phyloP scores from a whole-genome alignment of 352 stramenopile species.

The Phytophthora kernoviae region DNA sequence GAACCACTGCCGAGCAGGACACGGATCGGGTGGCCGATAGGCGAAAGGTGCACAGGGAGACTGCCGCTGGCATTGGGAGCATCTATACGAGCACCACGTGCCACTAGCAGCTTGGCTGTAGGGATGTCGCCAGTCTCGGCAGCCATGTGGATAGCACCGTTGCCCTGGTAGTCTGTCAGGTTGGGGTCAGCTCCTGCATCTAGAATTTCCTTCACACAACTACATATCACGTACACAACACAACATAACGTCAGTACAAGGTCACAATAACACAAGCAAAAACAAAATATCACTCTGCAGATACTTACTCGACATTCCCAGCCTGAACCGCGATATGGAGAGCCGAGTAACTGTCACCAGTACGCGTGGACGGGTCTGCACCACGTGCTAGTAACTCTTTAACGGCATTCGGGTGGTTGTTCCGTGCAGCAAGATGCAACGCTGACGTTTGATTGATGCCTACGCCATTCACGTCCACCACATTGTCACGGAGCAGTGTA shows the following conservation, averaged over 20 bases:
- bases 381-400: constrained; percentile 75
- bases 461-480: constrained; percentile 87
- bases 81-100: constrained; percentile 73
- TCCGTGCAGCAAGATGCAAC: constrained; percentile 74
- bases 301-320: constrained; percentile 65
- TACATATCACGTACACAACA: constrained; percentile 17
- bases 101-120: constrained; percentile 77
- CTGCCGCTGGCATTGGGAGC: constrained; percentile 79
- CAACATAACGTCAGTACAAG: constrained; percentile 19
- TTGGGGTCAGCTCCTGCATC: constrained; percentile 76
- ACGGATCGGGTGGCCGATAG: constrained; percentile 85
- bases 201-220: constrained; percentile 77
- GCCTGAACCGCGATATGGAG: constrained; percentile 78
- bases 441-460: constrained; percentile 88
- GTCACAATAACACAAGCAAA: not conserved
- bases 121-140: constrained; percentile 82
- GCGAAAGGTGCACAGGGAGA: constrained; percentile 84
- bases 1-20: constrained; percentile 77
- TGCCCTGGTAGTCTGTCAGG: constrained; percentile 81
- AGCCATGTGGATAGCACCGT: constrained; percentile 83
- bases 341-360: constrained; percentile 82
- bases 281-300: too few species aligned
- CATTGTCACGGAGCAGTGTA: constrained; percentile 80
- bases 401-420: constrained; percentile 79
- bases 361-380: constrained; percentile 67